Base-by-base conservation (phyloP, 2,329 filamentous ascomycete genomes). In the Cadophora malorum region DNA sequence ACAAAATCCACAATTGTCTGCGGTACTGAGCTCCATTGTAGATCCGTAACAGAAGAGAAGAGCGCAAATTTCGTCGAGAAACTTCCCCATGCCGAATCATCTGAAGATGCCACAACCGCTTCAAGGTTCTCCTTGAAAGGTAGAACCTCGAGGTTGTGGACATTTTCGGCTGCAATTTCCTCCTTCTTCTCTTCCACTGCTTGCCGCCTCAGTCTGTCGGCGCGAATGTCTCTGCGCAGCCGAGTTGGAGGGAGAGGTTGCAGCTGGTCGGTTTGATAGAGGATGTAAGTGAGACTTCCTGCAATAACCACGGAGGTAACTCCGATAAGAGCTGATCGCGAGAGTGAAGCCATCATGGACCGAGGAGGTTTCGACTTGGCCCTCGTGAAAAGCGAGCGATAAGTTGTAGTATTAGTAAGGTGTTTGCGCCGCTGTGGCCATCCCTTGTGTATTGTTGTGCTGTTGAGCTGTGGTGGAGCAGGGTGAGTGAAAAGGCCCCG, bases 1-100 rank as follows among this genome's bases (percentile, higher is more conserved):
- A 98, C 89, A 71, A 87, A 85, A 75, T 88, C 89, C 47, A 90
- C 89, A 31, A 97, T 81, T 23, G 80, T 84, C 70, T 88, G 86
- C 1, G 87, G 83, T 10, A 88, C 74, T 0, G 76, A 78, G 4
- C 80, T 78, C 84, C 87, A 89, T 75, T 90, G 84, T 3, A 85
- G 79, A 71, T 87, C 84, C 23, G 84, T 82, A 2, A 84, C 77
- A 16, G 83, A 77, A 16, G 88, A 85, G 63, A 93, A 84, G 23
- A 70, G 33, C 9, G 72, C 75, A 61, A 78, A 76, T 55, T 72
- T 75, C 21, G 62, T 71, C 5, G 71, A 69, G 41, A 78, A 78
- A 33, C 49, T 73, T 6, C 69, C 72, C 76, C 77, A 78, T 5
- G 76, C 74, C 19, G 75, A 74, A 62, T 72, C 72, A 50, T 76